Conservation (phyloP, 2,329 filamentous ascomycete species). For the Fusarium temperatum region DNA sequence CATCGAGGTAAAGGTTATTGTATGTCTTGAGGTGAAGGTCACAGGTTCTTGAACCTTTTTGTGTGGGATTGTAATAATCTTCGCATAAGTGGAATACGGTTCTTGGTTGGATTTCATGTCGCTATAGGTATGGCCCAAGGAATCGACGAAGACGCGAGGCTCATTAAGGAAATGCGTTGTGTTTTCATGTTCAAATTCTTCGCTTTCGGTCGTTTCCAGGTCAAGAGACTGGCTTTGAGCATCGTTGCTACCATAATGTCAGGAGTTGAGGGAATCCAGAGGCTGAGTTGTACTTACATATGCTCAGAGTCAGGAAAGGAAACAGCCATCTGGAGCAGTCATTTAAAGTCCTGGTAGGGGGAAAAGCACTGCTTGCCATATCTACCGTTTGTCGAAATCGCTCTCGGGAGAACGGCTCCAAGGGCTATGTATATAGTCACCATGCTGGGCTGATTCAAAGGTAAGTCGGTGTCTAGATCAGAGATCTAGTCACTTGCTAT, state of each 20-base stretch:
- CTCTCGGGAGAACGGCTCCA: accelerated
- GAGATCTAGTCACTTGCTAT: not conserved
- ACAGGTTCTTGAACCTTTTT: not conserved
- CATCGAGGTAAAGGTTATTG: not conserved
- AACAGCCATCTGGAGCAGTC: not conserved
- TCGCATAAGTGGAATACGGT: not conserved
- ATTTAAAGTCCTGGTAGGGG: too few species aligned
- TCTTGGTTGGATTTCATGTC: not conserved
- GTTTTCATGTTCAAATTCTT: not conserved
- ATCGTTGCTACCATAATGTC: not conserved
- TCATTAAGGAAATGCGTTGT: not conserved
- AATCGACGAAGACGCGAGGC: not conserved
- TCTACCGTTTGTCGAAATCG: too few species aligned
- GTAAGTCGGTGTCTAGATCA: not conserved
- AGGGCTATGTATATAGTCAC: not conserved
- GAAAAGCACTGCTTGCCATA: too few species aligned
- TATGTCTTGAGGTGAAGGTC: not conserved
- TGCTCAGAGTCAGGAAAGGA: not conserved
- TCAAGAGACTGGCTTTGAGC: not conserved
- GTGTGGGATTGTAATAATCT: not conserved
- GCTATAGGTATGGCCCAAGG: not conserved
- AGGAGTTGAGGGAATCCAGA: not conserved
- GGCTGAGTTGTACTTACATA: not conserved
- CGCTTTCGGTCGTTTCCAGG: too few species aligned
- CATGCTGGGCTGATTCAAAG: slow-evolving; percentile 26